Evolutionary conservation across 306 rosid genomes (phyloP), one percentile per base, ranked within the genome.

Genomic region (Abrus precatorius): DNA sequence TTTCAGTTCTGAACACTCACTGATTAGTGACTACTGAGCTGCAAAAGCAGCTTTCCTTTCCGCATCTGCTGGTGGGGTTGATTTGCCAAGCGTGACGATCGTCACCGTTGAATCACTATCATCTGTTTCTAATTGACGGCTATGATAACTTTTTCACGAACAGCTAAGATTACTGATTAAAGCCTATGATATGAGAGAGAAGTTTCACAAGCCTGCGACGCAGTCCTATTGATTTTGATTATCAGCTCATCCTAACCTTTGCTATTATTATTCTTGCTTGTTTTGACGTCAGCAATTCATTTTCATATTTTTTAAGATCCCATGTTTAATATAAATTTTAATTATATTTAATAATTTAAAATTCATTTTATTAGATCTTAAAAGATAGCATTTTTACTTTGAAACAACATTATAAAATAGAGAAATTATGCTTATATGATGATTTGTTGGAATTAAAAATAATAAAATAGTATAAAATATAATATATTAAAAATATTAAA

Each of bases 11-110:
- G 52, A 30, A 2, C 40, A 1, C 7, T 32, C 27, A n/a, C 9
- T 71, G 76, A 57, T 27, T 14, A 68, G 29, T 80, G 80, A 74
- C 63, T 7, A 44, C 27, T 55, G 55, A 47, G 57, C 75, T 45
- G 84, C 82, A 74, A 88, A 80, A 78, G 84, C 63, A 45, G 80
- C 53, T 61, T 75, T 81, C 53, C 48, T 41, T 77, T 72, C 45
- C 10, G 61, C 67, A 10, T 32, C 7, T 5, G 62, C 29, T 30
- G 57, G 27, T 65, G 20, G 75, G 63, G 80, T 78, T 49, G 82
- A 56, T 57, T 69, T 80, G 20, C 72, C 72, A 43, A 28, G 34
- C 9, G 7, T 28, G 13, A 75, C 64, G 36, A 67, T 80, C 64
- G 3, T 47, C 5, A 52, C 60, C 73, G 43, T 55, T 41, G 0